Evolutionary conservation across 2,329 filamentous ascomycete genomes (phyloP), one percentile per base, ranked within the genome.

Genomic region (Fusarium gaditjirri): DNA sequence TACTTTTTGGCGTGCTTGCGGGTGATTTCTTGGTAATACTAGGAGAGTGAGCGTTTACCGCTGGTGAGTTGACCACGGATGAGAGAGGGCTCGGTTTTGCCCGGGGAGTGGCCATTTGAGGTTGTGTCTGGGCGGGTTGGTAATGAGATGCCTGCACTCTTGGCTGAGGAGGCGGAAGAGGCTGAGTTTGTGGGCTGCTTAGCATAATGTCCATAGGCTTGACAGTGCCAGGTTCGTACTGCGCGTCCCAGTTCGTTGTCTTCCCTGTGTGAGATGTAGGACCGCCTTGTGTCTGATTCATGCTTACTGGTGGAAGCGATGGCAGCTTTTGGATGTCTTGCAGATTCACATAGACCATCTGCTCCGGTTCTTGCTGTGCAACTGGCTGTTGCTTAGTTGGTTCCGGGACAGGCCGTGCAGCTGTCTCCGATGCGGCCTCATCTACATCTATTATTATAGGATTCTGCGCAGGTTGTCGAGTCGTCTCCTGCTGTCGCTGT

Each of bases 11-110:
- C 1, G 82, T 80, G 7, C 82, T 76, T 11, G 83, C 83, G 4
- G 85, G 83, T 4, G 84, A 85, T 55, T 78, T 81, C 65, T 82
- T 84, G 3, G 81, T 79, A 33, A 84, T 81, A 65, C 80, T 81
- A 2, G 83, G 82, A 6, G 83, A 84, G 36, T 80, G 78, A 10
- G 79, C 74, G 17, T 81, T 83, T 8, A 84, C 76, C 9, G 82
- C 81, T 4, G 84, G 84, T 8, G 84, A 85, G 50, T 84, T 83
- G 43, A 79, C 77, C 17, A 83, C 80, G 3, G 82, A 82, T 16
- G 82, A 80, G 25, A 79, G 81, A 23, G 81, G 83, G 58, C 81
- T 84, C 21, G 76, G 79, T 56, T 82, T 83, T 61, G 81, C 68
- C 39, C 73, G 72, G 14, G 77, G 76, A 14, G 71, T 75, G 16